Evolutionary conservation across 768 basidiomycete genomes (phyloP), one percentile per base, ranked within the genome.

Genomic region (Leccinum obscurum): DNA sequence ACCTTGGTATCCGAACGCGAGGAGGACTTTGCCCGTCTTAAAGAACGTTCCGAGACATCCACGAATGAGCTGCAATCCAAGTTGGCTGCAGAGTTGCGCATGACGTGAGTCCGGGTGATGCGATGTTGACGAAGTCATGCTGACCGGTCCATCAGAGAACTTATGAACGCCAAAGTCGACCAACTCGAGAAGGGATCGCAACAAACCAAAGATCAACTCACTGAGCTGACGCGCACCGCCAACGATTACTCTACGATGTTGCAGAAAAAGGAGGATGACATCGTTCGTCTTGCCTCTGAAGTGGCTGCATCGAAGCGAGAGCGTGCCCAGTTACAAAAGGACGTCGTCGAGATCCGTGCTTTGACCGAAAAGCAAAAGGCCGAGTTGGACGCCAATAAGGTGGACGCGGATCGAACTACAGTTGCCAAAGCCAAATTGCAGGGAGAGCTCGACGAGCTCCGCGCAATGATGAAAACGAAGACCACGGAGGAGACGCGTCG

Each of bases 391-490:
- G 82, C 83, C 6, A 85, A 85, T 68, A 85, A 80, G 58, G 78
- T 80, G 34, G 86, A 85, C 52, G 49, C 74, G 71, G 71, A 87
- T 74, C 77, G 81, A 37, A 74, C 77, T 2, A 70, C 76, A 10
- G 65, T 64, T 5, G 75, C 81, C 3, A 85, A 84, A 28, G 76
- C 77, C 28, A 90, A 87, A 67, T 77, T 96, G 3, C 87, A 92
- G 67, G 83, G 80, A 44, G 95, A 97, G 73, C 78, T 97, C 11
- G 95, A 96, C 66, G 89, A 92, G 62, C 80, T 98, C 8, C 88
- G 95, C 7, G 77, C 83, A n/a, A 77, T 91, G 14, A 84, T 97
- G 77, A 87, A 88, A 51, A 90, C 91, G 1, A 97, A 94, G 72
- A 83, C 88, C 0, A 88, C 86, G 26, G 95, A 98, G 72, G 95